A percentile compares a stretch with the other conserved stretches of the same genome.
Conservation (phyloP, 345 rosid species). For the Aurinia saxatilis region DNA sequence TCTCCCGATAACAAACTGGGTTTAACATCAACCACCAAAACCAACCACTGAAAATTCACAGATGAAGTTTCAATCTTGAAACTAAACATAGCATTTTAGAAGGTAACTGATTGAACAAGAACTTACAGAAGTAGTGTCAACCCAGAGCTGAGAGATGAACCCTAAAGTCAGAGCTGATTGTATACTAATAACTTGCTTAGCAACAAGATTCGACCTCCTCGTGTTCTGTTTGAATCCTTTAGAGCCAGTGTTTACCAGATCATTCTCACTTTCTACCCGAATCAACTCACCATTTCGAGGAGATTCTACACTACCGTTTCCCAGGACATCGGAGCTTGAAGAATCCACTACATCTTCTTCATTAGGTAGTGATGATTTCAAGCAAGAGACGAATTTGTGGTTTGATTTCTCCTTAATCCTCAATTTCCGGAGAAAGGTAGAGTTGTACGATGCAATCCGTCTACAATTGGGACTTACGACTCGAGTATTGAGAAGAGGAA, state of each 20-base stretch:
- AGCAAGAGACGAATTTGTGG: constrained; percentile 3
- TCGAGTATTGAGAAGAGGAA: constrained; percentile 15
- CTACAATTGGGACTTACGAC: neutral
- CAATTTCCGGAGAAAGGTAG: constrained; percentile 22
- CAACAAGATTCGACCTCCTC: constrained; percentile 61
- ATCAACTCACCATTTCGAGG: constrained; percentile 25
- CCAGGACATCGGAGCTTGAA: constrained; percentile 19
- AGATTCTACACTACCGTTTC: neutral
- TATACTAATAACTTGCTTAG: constrained; percentile 77
- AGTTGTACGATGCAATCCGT: neutral
- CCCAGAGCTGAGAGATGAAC: constrained; percentile 81
- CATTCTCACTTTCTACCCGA: neutral
- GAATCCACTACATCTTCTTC: constrained; percentile 14
- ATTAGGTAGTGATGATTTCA: constrained; percentile 4
- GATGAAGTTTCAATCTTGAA: neutral
- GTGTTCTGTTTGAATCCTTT: constrained; percentile 40
- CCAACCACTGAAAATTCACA: constrained; percentile 50
- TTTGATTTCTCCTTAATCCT: constrained; percentile 32
- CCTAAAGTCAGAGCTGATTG: constrained; percentile 77
- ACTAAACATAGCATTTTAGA: neutral
- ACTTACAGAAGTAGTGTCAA: constrained; percentile 59
- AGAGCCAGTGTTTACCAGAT: constrained; percentile 6
- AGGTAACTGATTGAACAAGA: neutral
- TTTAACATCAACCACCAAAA: constrained; percentile 64
- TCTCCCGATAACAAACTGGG: constrained; percentile 84